Evolutionary conservation across 1,139 yeast species (phyloP).

Genomic region (Blastobotrys proliferans): DNA sequence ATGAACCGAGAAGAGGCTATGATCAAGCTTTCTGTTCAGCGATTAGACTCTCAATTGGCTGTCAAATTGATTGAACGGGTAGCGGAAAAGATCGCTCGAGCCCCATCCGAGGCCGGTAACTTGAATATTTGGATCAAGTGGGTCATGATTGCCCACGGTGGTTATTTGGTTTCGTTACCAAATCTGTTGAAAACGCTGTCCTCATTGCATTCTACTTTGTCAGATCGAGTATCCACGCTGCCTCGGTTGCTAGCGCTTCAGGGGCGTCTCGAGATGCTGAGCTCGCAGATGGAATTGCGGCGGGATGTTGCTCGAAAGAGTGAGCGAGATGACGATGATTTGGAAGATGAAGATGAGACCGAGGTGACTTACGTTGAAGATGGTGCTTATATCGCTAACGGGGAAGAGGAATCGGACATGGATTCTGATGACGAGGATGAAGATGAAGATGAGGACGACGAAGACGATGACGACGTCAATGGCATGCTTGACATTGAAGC

Average conservation of each 20-base stretch:
- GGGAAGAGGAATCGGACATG: constrained; percentile 39
- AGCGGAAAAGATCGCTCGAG: constrained; percentile 77
- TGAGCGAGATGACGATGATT: constrained; percentile 32
- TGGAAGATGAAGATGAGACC: constrained; percentile 37
- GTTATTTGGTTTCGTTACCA: constrained; percentile 66
- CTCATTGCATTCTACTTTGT: constrained; percentile 70
- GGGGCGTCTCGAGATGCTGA: constrained; percentile 69
- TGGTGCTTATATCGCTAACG: constrained; percentile 45
- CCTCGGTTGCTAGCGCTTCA: constrained; percentile 80
- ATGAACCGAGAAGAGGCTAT: constrained; percentile 62
- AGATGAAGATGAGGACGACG: constrained; percentile 34
- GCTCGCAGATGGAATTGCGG: constrained; percentile 67
- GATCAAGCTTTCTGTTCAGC: constrained; percentile 66
- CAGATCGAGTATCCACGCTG: constrained; percentile 67
- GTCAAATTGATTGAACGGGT: constrained; percentile 73
- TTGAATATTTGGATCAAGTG: constrained; percentile 89
- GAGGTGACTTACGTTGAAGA: constrained; percentile 49
- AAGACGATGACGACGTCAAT: constrained; percentile 27
- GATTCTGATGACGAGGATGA: constrained; percentile 40
- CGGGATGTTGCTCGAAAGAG: constrained; percentile 45
- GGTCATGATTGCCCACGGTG: constrained; percentile 89
- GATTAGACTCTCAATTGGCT: constrained; percentile 68
- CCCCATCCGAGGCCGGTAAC: constrained; percentile 64
- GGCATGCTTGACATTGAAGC: constrained; percentile 24
- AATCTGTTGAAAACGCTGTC: constrained; percentile 65